Evolutionary conservation across 768 basidiomycete genomes (phyloP).

Genomic region (Kondoa subrosea): DNA sequence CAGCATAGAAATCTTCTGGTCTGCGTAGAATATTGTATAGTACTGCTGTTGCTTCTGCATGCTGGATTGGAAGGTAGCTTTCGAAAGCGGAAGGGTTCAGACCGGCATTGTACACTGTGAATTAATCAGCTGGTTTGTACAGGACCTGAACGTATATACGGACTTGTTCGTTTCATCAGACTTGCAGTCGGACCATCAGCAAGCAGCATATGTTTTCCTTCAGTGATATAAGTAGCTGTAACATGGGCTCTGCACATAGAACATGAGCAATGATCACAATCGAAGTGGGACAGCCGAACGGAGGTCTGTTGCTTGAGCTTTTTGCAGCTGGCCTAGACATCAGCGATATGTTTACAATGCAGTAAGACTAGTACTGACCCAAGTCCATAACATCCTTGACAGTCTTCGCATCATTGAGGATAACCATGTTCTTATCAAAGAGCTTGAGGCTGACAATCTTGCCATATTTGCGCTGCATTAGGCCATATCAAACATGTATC

Average conservation of each 20-base stretch:
- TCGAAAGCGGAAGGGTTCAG: neutral
- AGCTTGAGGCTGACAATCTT: neutral
- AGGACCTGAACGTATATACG: neutral
- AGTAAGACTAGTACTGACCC: neutral
- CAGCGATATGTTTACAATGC: neutral
- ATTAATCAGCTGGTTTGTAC: neutral
- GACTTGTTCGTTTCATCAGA: neutral
- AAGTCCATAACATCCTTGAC: neutral
- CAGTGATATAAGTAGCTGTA: neutral
- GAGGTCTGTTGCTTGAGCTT: neutral
- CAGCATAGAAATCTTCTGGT: neutral
- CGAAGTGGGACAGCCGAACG: neutral
- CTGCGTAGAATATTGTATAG: neutral
- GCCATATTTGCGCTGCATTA: neutral
- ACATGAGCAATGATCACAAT: neutral
- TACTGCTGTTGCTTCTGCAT: neutral
- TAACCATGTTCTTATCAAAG: neutral
- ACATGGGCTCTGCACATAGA: neutral
- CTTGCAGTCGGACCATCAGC: neutral
- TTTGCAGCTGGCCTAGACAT: neutral
- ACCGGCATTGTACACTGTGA: neutral
- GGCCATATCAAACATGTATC: neutral
- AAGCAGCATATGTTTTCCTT: neutral
- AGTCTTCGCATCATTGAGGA: neutral
- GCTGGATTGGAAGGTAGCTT: neutral